A percentile compares a stretch with the other conserved stretches of the same genome.
Conservation (phyloP, 2,329 filamentous ascomycete species). For the Drechslera avenae region DNA sequence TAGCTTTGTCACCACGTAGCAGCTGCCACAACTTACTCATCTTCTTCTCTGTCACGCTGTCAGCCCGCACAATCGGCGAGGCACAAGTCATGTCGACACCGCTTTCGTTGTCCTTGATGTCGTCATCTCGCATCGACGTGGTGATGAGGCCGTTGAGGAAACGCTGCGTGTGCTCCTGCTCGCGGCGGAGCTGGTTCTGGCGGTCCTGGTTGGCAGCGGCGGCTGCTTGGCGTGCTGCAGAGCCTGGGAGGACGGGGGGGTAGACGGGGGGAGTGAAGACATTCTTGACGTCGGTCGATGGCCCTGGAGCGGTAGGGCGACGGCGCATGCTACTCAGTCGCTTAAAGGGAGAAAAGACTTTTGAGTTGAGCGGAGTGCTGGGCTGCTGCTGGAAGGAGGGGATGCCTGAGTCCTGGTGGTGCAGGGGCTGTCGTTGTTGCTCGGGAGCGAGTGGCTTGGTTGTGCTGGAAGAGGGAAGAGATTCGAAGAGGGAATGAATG, state of each 20-base stretch:
- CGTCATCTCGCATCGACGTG: slow-evolving; percentile 23
- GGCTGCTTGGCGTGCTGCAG: slow-evolving; percentile 43
- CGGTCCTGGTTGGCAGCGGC: slow-evolving; percentile 45
- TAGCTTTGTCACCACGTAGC: slow-evolving; percentile 5
- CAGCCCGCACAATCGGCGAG: slow-evolving; percentile 39
- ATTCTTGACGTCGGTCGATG: slow-evolving; percentile 26
- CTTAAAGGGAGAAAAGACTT: slow-evolving; percentile 32
- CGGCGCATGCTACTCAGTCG: slow-evolving; percentile 42
- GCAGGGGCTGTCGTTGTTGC: slow-evolving; percentile 31
- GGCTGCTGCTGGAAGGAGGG: slow-evolving; percentile 22
- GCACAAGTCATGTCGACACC: slow-evolving; percentile 47
- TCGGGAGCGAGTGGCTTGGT: slow-evolving; percentile 29
- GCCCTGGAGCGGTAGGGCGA: slow-evolving; percentile 36
- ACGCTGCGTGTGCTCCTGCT: slow-evolving; percentile 41
- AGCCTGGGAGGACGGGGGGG: slow-evolving; percentile 26
- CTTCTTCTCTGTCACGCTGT: slow-evolving; percentile 42
- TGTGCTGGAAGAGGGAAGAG: slow-evolving; percentile 20
- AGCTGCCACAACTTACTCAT: slow-evolving; percentile 35
- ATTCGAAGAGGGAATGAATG: slow-evolving; percentile 35
- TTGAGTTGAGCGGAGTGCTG: slow-evolving; percentile 18
- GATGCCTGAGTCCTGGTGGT: slow-evolving; percentile 44
- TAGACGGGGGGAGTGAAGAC: slow-evolving; percentile 28
- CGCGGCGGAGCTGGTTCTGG: slow-evolving; percentile 32
- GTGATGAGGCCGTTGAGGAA: slow-evolving; percentile 37
- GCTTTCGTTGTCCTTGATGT: slow-evolving; percentile 46